Base-by-base conservation (phyloP, 164 flowering plant genomes). In the Stephania yunnanensis region DNA sequence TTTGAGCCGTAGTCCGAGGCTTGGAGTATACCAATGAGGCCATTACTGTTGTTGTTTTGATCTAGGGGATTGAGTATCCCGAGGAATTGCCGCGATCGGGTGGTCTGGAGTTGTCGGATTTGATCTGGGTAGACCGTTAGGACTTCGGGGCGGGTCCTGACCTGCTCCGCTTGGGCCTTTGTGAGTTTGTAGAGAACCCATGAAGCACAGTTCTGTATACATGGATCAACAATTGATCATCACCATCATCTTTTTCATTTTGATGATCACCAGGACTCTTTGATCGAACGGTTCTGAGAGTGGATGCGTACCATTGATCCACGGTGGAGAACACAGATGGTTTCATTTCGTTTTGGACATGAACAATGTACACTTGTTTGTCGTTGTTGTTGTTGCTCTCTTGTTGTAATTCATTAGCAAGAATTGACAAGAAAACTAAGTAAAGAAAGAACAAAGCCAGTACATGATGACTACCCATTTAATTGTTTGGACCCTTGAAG, bases 141-240 rank as follows among this genome's bases (percentile, higher is more conserved):
- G 12, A 87, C 78, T 8, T 53, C 83, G 1, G 75, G 84, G 3
- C 76, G 80, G 2, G 19, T 67, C 52, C 70, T 45, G 46, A 88
- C 77, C 31, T 78, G 46, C 13, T 70, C 90, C 71, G 42, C 42
- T 36, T 36, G 42, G 42, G 42, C 42, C 42, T 36, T 36, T 36
- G 42, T 36, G 42, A 36, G 42, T 36, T 36, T 2, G 42, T 4
- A 36, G 42, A 36, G 42, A 36, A 36, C 42, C 42, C 42, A 36
- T 88, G 85, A 58, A 88, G 87, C n/a, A 87, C 87, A 1, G 87
- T 88, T 67, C 52, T 76, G 74, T 88, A 88, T 2, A 85, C 80
- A 44, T 88, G 85, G 5, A 88, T 71, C 46, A 87, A 71, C 42
- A 36, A 36, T 36, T 36, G 42, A 36, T 36, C 42, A 4, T 36